Evolutionary conservation across 78 protist genomes (phyloP).

Genomic region (Dictyostelium intermedium): DNA sequence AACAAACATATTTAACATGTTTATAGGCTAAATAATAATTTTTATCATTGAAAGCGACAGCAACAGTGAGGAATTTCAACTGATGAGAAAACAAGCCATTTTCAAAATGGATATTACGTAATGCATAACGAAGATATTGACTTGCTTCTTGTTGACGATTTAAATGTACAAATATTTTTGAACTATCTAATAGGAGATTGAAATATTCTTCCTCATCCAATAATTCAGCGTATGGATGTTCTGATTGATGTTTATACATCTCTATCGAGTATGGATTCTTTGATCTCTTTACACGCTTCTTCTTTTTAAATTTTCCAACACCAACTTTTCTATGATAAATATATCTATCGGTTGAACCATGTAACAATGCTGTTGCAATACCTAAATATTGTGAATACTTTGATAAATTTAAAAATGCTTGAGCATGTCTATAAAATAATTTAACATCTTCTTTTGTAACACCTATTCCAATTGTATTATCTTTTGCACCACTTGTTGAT

Average conservation of each 20-base stretch:
- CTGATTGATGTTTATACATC: not conserved
- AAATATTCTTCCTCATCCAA: slow-evolving; percentile 63
- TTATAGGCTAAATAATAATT: slow-evolving; percentile 26
- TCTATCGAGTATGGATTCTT: not conserved
- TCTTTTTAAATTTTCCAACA: not conserved
- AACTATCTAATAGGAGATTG: not conserved
- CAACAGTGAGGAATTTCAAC: slow-evolving; percentile 45
- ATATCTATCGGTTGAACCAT: slow-evolving; percentile 33
- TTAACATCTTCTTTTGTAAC: slow-evolving; percentile 20
- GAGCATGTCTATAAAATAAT: slow-evolving; percentile 1
- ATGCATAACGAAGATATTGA: slow-evolving; percentile 41
- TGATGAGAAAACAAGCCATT: slow-evolving; percentile 27
- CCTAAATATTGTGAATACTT: slow-evolving; percentile 43
- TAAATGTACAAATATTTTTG: slow-evolving; percentile 1
- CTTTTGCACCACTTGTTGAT: not conserved
- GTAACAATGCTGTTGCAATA: slow-evolving; percentile 43
- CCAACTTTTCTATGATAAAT: not conserved
- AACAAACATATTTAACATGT: slow-evolving; percentile 57
- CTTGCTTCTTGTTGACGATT: slow-evolving; percentile 33
- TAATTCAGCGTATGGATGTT: slow-evolving; percentile 33
- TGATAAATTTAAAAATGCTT: not conserved
- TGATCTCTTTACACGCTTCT: not conserved
- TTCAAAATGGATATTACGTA: not conserved
- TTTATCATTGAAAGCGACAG: slow-evolving; percentile 17
- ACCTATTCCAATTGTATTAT: not conserved